phyloP scores from a whole-genome alignment of 768 basidiomycete genomes.

The Sarcomyxa edulis region DNA sequence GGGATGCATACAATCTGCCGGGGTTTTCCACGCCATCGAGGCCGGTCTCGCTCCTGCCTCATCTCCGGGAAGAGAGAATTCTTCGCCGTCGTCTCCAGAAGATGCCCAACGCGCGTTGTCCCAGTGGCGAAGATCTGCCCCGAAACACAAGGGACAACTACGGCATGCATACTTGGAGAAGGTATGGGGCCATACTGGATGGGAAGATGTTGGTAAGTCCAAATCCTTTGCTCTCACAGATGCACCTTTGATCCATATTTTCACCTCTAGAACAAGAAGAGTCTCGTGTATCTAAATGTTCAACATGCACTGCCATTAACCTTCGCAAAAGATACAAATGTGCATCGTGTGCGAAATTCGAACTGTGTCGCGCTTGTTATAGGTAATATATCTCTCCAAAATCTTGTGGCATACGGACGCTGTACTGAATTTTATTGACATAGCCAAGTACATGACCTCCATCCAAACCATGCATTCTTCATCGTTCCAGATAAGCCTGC shows the following conservation, averaged over 20 bases:
- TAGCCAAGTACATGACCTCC: constrained; percentile 88
- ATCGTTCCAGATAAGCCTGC: constrained; percentile 62
- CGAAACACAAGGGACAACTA: constrained; percentile 66
- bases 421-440: too few relatives aligned
- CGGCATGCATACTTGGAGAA: constrained; percentile 87
- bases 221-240: neutral
- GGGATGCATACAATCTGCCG: constrained; percentile 71
- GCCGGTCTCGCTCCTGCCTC: constrained; percentile 44
- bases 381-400: too few relatives aligned
- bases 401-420: constrained; percentile 3
- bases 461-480: constrained; percentile 85
- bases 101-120: constrained; percentile 43
- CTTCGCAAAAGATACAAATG: constrained; percentile 77
- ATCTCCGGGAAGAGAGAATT: constrained; percentile 30
- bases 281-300: constrained; percentile 56
- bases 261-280: constrained; percentile 79
- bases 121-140: constrained; percentile 63
- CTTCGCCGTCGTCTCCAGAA: constrained; percentile 46
- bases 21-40: constrained; percentile 73
- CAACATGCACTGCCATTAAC: constrained; percentile 70
- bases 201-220: constrained; percentile 86
- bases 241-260: neutral
- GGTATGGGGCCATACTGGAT: constrained; percentile 76
- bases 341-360: constrained; percentile 71
- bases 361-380: constrained; percentile 80